These are phyloP conservation scores for Hordeum vulgare DNA, from an alignment of 176 grass and related monocot genomes.

Conservation along the genomic window MorexV3_pseudomolecules_assembly NC_058523.1:261545319-261545818, in stretches of 20 bases:
- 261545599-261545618: not conserved
- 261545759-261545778: not conserved
- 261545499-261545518: not conserved
- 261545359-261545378: not conserved
- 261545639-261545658: not conserved
- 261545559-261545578: not conserved
- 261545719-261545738: not conserved
- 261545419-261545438: not conserved
- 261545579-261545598: not conserved
- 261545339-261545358: not conserved
- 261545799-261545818: not conserved
- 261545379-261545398: not conserved
- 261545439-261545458: not conserved
- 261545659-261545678: conserved; percentile 32
- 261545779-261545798: not conserved
- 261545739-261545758: not conserved
- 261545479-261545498: not conserved
- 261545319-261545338: not conserved
- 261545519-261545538: not conserved
- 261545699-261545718: not conserved
- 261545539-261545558: not conserved
- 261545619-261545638: not conserved
- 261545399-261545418: not conserved
- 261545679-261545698: conserved; percentile 8
- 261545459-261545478: not conserved